These are phyloP conservation scores for Corinectria fuckeliana DNA, from an alignment of 2,329 filamentous ascomycete species.

Conservation along the genomic window DNA sequence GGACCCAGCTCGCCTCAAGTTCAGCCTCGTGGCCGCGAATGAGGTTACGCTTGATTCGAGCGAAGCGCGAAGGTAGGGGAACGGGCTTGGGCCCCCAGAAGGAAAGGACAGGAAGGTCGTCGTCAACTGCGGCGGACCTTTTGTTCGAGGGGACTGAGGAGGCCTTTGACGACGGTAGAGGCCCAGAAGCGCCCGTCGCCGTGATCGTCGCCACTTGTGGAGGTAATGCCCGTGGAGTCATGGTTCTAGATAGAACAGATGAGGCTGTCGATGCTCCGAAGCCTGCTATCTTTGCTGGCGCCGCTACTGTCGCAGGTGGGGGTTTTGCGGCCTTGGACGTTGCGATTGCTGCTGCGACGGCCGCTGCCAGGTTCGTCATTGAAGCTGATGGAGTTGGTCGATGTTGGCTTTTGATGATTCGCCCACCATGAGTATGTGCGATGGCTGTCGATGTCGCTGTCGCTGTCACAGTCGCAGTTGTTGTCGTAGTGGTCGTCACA, in stretches of 20 bases:
- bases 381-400: conserved; percentile 29
- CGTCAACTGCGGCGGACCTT: conserved; percentile 36
- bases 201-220: neutral
- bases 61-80: conserved; percentile 64
- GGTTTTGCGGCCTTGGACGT: conserved; percentile 2
- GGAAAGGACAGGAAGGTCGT: conserved; percentile 59
- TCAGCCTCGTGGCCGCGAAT: conserved; percentile 61
- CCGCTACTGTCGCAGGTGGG: neutral
- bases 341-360: conserved; percentile 30
- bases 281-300: conserved; percentile 2
- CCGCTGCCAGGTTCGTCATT: conserved; percentile 15
- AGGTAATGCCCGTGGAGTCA: neutral
- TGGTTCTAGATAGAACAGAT: neutral
- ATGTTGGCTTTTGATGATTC: conserved; percentile 37
- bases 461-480: neutral
- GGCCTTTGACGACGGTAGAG: conserved; percentile 6
- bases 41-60: conserved; percentile 61
- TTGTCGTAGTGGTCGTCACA: neutral
- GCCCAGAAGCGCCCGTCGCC: neutral
- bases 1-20: conserved; percentile 61
- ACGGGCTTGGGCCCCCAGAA: conserved; percentile 65
- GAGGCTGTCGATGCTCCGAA: neutral
- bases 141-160: conserved; percentile 19
- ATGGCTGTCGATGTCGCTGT: conserved; percentile 18
- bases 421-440: conserved; percentile 31